Evolutionary conservation across 2,329 filamentous ascomycete species (phyloP), one percentile per base, ranked within the genome.

Genomic region (Ceratocystis papillata): DNA sequence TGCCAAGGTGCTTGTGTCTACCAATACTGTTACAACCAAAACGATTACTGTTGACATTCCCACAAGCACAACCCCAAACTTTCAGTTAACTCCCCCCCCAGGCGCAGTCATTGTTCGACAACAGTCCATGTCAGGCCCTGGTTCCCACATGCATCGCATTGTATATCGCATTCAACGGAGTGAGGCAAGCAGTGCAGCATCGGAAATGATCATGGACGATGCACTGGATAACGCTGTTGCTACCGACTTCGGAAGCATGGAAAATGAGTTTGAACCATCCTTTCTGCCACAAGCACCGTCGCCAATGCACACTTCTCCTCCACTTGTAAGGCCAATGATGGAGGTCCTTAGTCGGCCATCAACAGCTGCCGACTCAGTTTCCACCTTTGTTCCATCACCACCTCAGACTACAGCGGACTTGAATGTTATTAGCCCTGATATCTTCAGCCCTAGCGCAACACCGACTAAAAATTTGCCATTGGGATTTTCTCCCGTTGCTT

Each of bases 11-110:
- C 82, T 82, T 7, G 82, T 87, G 46, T 81, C 80, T 0, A 85
- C 83, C 5, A 80, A 81, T 2, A 82, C 83, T 0, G 79, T 79
- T 0, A 85, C 81, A 1, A 83, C 80, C 6, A 85, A 86, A 69
- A 86, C 79, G 15, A 84, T 87, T 70, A 86, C 84, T 0, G 83
- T 87, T 2, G 83, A 87, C 64, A 79, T 87, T 46, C 79, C 79
- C 15, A 82, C 83, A 0, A 63, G 63, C 30, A 53, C 66, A 25
- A 37, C 79, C 45, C 53, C 63, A 17, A 61, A 60, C 4, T 76
- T 81, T 2, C 76, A 79, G 1, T 74, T 87, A 1, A 76, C 80
- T 1, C 80, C 82, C 1, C 80, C 83, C 0, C 80, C 82, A 0
- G 83, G 83, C 0, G 79, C 85, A 8, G 82, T 86, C 70, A 76